Evolutionary conservation across 352 stramenopile species (phyloP).

Genomic region (Globisporangium sylvaticum): DNA sequence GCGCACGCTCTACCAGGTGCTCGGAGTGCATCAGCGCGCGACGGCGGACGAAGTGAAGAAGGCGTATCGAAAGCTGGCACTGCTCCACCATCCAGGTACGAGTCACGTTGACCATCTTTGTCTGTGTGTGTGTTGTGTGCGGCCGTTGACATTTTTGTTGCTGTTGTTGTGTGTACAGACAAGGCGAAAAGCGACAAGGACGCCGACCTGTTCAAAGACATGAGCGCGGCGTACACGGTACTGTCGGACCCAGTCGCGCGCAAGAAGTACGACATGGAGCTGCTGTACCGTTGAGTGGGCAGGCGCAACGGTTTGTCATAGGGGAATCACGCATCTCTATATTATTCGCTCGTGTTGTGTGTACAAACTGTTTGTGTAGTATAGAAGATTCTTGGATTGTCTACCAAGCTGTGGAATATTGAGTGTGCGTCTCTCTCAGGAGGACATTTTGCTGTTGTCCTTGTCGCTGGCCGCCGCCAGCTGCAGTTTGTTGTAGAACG

Average conservation of each 20-base stretch:
- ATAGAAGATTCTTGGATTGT: neutral
- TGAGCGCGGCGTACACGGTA: conserved; percentile 83
- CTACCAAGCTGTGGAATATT: neutral
- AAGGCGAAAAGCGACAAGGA: conserved; percentile 65
- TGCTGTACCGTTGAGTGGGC: conserved; percentile 32
- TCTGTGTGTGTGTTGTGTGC: neutral
- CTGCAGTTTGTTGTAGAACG: conserved; percentile 67
- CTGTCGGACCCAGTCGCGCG: conserved; percentile 58
- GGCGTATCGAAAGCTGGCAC: conserved; percentile 86
- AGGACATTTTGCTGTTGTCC: neutral
- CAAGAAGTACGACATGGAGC: conserved; percentile 70
- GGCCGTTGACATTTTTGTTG: neutral
- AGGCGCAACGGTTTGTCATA: neutral
- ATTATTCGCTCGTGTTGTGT: conserved; percentile 9
- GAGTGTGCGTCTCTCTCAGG: neutral
- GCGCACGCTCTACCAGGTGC: conserved; percentile 78
- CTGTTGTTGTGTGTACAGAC: conserved; percentile 31
- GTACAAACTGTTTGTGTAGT: neutral
- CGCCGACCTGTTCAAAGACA: conserved; percentile 80
- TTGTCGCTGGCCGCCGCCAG: neutral
- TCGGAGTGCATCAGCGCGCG: conserved; percentile 53
- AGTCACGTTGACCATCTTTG: neutral
- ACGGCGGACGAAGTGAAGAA: conserved; percentile 82
- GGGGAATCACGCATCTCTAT: neutral
- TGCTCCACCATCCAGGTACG: conserved; percentile 83